These are phyloP conservation scores for Vigna trinervia DNA, from an alignment of 306 rosid genomes.

Conservation along the genomic window DNA sequence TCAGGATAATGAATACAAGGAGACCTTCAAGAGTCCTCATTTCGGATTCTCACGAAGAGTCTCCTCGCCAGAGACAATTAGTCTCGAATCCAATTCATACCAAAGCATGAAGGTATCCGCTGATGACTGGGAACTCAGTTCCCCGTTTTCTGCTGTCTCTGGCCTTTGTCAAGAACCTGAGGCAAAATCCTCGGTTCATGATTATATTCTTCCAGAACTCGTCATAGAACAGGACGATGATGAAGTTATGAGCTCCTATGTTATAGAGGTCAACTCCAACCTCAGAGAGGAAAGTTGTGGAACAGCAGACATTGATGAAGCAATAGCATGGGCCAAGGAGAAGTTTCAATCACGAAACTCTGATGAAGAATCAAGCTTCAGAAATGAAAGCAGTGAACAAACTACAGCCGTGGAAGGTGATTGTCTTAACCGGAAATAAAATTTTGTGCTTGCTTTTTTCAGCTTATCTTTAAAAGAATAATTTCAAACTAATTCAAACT, in stretches of 20 bases:
- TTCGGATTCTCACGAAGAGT: slow-evolving; percentile 62
- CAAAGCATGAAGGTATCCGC: slow-evolving; percentile 61
- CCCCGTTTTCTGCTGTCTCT: slow-evolving; percentile 77
- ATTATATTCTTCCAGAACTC: slow-evolving; percentile 49
- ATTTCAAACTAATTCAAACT: neutral
- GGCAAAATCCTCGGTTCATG: slow-evolving; percentile 54
- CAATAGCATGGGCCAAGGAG: slow-evolving; percentile 97
- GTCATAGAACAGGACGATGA: slow-evolving; percentile 54
- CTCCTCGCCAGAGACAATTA: slow-evolving; percentile 77
- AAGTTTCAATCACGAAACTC: slow-evolving; percentile 64
- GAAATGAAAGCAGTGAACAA: slow-evolving; percentile 50
- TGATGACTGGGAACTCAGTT: slow-evolving; percentile 71
- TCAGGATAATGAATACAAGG: slow-evolving; percentile 55
- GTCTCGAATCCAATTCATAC: slow-evolving; percentile 66
- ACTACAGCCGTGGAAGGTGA: slow-evolving; percentile 59
- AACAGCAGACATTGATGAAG: slow-evolving; percentile 73
- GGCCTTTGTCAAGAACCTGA: slow-evolving; percentile 69
- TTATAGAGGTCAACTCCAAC: slow-evolving; percentile 75
- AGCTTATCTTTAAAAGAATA: neutral
- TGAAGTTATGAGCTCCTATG: slow-evolving; percentile 91
- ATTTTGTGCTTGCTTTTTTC: neutral
- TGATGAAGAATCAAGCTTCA: slow-evolving; percentile 59
- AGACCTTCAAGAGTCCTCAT: slow-evolving; percentile 50
- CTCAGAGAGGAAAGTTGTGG: slow-evolving; percentile 67
- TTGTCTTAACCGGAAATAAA: slow-evolving; percentile 30